phyloP scores from a whole-genome alignment of 2,329 filamentous ascomycete species.

The Ophiobolus disseminans region DNA sequence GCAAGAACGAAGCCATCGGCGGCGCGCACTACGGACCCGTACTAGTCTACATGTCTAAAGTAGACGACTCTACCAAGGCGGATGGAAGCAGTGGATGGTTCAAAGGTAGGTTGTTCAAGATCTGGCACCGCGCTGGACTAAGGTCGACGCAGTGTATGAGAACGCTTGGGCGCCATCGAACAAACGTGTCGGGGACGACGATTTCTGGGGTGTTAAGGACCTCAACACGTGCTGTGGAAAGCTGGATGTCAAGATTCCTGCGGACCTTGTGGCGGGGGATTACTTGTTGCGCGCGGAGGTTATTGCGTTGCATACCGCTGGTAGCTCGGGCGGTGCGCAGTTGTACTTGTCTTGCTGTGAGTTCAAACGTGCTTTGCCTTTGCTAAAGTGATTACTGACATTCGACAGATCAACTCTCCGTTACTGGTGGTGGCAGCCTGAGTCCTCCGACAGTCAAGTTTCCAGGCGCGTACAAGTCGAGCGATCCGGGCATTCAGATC shows the following conservation, averaged over 20 bases:
- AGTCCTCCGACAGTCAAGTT: constrained; percentile 31
- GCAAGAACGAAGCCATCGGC: constrained; percentile 61
- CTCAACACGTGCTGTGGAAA: constrained; percentile 39
- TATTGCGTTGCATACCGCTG: constrained; percentile 48
- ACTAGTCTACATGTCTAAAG: constrained; percentile 63
- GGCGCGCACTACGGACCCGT: constrained; percentile 62
- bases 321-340: constrained; percentile 53
- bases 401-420: constrained; percentile 32
- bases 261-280: constrained; percentile 26
- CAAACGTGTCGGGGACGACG: constrained; percentile 31
- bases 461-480: constrained; percentile 32
- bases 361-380: not conserved
- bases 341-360: constrained; percentile 51
- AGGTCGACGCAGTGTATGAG: constrained; percentile 35
- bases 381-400: constrained; percentile 1
- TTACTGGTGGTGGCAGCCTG: constrained; percentile 25
- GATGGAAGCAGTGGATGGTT: constrained; percentile 38
- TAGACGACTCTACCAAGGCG: constrained; percentile 52
- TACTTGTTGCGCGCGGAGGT: constrained; percentile 48
- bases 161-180: constrained; percentile 43
- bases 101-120: constrained; percentile 30
- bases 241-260: constrained; percentile 26
- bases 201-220: constrained; percentile 33
- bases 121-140: constrained; percentile 14
- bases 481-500: constrained; percentile 35